Evolutionary conservation across 208 protist species (phyloP), one percentile per base, ranked within the genome.

Genomic region (Trypanosoma conorhini): DNA sequence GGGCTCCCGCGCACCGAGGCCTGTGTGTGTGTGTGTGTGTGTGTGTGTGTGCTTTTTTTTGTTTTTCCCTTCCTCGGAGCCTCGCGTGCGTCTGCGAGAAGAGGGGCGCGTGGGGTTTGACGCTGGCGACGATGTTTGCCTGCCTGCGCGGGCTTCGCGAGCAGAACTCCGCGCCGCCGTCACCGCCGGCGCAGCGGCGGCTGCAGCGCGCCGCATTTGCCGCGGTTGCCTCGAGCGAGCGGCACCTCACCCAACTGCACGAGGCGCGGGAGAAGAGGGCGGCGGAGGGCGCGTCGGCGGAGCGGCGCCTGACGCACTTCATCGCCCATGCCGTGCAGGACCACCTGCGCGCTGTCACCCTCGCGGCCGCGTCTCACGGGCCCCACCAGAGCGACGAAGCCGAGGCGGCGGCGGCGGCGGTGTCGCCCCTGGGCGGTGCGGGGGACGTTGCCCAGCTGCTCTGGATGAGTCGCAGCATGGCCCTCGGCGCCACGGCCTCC

Each of bases 61-160:
- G 8, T 52, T 64, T 64, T 64, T 64, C 52, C 26, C 48, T 52
- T 64, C 9, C 52, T 4, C 22, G 15, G 15, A 19, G 22, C 7
- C 4, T 21, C 48, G 10, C 24, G 21, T 48, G 42, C n/a, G 10
- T 62, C 13, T 7, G 50, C n/a, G 50, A 28, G 55, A 17, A 21
- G n/a, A 15, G 19, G 26, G 21, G 51, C 51, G 50, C 1, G 46
- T 81, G 28, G 15, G 73, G 48, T 31, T 31, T 52, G 48, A 26
- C 3, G 51, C 5, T 56, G 21, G 9, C 21, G 51, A 24, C 21
- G n/a, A 54, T 56, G 31, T 52, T 58, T 42, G 52, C 38, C 26
- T 76, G 35, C 52, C 76, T 87, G 44, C 78, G 82, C 38, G 33
- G 65, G 19, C 76, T 87, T 60, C 50, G 74, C 40, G 33, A 67